Percentiles rank a stretch among this genome's conserved stretches.
Conservation (phyloP, 306 rosid species). For the Fagus sylvatica region DNA sequence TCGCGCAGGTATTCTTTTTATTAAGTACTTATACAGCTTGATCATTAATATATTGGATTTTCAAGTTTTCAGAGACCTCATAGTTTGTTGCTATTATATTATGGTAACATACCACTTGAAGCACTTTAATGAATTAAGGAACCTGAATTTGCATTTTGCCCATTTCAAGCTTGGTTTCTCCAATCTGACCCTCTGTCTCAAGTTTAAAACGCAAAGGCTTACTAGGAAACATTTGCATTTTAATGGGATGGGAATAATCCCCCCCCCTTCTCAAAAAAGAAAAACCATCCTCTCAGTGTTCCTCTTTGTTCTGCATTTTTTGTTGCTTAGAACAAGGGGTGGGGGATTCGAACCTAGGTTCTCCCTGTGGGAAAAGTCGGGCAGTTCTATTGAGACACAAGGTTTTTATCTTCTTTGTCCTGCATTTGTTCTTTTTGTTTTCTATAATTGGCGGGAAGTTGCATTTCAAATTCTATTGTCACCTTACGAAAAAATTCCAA, state of each 20-base stretch:
- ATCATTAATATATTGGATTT: slow-evolving; percentile 6
- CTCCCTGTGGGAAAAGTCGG: too few species aligned
- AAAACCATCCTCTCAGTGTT: too few species aligned
- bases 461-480: background rate
- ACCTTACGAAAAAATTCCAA: background rate
- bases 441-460: background rate
- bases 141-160: background rate
- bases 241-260: background rate
- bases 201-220: background rate
- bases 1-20: slow-evolving; percentile 60
- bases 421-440: background rate
- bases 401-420: too few species aligned
- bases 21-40: slow-evolving; percentile 23
- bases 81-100: background rate
- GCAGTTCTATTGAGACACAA: too few species aligned
- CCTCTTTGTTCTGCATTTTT: background rate
- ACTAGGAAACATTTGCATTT: background rate
- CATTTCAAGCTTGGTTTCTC: background rate
- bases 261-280: too few species aligned
- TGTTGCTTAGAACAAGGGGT: too few species aligned
- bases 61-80: background rate
- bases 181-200: background rate
- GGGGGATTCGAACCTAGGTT: too few species aligned
- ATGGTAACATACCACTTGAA: background rate
- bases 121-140: slow-evolving; percentile 14